These are phyloP conservation scores for Adansonia grandidieri DNA, from an alignment of 441 rosid species.

Conservation along the genomic window DNA sequence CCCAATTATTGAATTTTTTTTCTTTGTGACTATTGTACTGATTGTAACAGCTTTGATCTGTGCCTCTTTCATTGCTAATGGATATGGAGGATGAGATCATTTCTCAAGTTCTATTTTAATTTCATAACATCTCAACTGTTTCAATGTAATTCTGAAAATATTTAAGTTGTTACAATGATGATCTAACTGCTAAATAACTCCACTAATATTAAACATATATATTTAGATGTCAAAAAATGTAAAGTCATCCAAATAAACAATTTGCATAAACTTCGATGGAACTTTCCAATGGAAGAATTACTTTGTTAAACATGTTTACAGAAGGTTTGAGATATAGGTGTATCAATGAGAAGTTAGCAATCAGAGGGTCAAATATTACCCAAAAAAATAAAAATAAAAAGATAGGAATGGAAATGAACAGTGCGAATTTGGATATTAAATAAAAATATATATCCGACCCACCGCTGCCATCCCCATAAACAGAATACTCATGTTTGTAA, in stretches of 20 bases:
- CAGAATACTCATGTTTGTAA: background rate
- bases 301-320: background rate
- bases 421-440: no score
- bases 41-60: background rate
- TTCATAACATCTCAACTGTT: background rate
- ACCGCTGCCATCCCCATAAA: no score
- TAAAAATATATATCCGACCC: no score
- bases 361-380: background rate
- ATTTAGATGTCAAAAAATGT: background rate
- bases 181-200: constrained; percentile 4
- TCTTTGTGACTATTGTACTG: constrained; percentile 10
- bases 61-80: constrained; percentile 4
- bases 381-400: no score
- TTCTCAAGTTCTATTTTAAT: background rate
- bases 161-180: background rate
- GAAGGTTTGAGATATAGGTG: background rate
- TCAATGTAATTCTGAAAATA: background rate
- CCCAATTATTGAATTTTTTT: constrained; percentile 16
- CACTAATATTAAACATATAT: background rate
- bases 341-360: background rate
- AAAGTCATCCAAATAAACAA: background rate
- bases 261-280: background rate
- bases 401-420: no score
- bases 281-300: background rate
- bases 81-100: background rate